Percentiles rank a stretch among this genome's conserved stretches.
Conservation (phyloP, 2,329 filamentous ascomycete species). For the Zymoseptoria ardabiliae region DNA sequence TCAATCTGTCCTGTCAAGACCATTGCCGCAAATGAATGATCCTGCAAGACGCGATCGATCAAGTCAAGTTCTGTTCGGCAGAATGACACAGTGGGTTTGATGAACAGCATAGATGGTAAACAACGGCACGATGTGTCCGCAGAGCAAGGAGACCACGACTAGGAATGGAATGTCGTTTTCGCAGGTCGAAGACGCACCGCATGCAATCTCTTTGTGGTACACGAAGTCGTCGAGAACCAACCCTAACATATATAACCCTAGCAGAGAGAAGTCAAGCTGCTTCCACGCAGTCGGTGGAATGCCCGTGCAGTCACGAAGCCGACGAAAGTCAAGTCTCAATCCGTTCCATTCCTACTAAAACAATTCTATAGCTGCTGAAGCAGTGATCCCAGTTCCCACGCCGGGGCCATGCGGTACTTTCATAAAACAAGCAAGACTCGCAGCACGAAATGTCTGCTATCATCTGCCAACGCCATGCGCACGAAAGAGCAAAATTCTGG, state of each 20-base stretch:
- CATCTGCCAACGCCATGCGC: neutral
- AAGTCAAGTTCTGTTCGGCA: too few relatives aligned
- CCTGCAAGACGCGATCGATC: too few relatives aligned
- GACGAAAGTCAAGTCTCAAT: neutral
- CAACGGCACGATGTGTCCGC: too few relatives aligned
- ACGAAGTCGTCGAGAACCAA: too few relatives aligned
- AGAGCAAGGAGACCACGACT: too few relatives aligned
- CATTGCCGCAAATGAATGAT: too few relatives aligned
- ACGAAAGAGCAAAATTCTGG: neutral
- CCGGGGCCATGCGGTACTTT: neutral
- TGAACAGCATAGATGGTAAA: too few relatives aligned
- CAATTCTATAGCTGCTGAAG: neutral
- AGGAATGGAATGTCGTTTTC: too few relatives aligned
- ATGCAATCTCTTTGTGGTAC: too few relatives aligned
- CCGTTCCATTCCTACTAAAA: neutral
- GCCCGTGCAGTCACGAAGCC: neutral
- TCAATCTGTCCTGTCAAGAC: neutral
- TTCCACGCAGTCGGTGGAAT: neutral
- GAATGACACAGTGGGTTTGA: too few relatives aligned
- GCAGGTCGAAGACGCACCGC: too few relatives aligned
- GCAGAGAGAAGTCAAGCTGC: neutral
- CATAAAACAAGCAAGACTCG: neutral
- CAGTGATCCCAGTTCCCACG: neutral
- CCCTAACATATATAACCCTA: neutral
- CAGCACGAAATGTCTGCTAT: neutral